phyloP scores from a whole-genome alignment of 345 rosid species.

The Triadica sebifera region DNA sequence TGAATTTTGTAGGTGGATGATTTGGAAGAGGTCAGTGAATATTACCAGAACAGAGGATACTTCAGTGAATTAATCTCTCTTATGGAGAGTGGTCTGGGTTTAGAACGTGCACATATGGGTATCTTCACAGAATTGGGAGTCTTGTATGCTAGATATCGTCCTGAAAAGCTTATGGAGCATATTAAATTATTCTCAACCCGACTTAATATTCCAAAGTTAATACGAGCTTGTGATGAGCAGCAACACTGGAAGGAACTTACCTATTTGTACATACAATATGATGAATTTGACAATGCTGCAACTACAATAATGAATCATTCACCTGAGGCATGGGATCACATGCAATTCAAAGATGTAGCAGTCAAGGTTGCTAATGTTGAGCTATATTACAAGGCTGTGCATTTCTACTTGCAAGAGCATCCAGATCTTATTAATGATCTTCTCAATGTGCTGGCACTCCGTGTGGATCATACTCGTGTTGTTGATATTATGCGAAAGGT shows the following conservation, averaged over 20 bases:
- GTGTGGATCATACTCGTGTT: constrained; percentile 95
- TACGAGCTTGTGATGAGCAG: constrained; percentile 96
- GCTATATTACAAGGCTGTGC: constrained; percentile 94
- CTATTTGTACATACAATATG: constrained; percentile 83
- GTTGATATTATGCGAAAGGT: constrained; percentile 99
- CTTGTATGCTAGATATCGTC: constrained; percentile 91
- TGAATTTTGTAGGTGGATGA: constrained; percentile 74
- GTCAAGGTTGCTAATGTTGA: constrained; percentile 97
- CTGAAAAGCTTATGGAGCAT: constrained; percentile 97
- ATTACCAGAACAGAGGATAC: constrained; percentile 94
- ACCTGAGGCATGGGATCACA: constrained; percentile 99
- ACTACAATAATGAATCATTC: constrained; percentile 98
- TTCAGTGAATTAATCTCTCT: constrained; percentile 95
- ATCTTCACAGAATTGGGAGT: constrained; percentile 98
- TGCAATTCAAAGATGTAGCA: constrained; percentile 92
- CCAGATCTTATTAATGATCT: constrained; percentile 93
- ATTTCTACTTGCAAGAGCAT: constrained; percentile 96
- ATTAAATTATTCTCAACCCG: constrained; percentile 94
- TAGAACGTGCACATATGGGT: constrained; percentile 99
- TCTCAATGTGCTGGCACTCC: constrained; percentile 88
- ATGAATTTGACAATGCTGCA: constrained; percentile 97
- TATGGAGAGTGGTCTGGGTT: constrained; percentile 97
- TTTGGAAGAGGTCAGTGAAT: constrained; percentile 94
- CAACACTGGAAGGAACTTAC: constrained; percentile 98
- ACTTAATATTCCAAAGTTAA: constrained; percentile 95